Evolutionary conservation across 2,329 filamentous ascomycete genomes (phyloP).

Genomic region (Pyricularia sp.): DNA sequence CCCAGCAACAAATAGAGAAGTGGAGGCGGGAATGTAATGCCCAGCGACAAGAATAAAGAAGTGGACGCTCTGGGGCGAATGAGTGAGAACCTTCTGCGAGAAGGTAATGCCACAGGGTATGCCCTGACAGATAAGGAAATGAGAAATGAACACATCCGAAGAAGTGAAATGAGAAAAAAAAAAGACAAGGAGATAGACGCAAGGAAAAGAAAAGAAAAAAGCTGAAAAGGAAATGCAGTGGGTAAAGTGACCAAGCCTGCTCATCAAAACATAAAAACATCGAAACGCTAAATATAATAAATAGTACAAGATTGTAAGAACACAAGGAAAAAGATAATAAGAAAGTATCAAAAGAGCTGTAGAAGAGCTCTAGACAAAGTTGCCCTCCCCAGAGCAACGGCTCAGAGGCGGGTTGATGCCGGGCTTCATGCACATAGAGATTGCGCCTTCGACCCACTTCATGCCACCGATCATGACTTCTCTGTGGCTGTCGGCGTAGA

Average conservation of each 20-base stretch:
- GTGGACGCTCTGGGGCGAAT: too few relatives aligned
- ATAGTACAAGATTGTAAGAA: background rate
- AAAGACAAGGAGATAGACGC: too few relatives aligned
- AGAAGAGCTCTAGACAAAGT: background rate
- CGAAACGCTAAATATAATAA: background rate
- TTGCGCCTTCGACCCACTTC: slow-evolving; percentile 4
- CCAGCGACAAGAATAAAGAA: too few relatives aligned
- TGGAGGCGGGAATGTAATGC: too few relatives aligned
- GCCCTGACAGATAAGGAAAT: too few relatives aligned
- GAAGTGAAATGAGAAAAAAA: too few relatives aligned
- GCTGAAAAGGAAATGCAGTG: background rate
- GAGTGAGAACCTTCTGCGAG: too few relatives aligned
- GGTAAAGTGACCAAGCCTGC: background rate
- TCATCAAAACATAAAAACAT: background rate
- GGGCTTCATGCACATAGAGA: slow-evolving; percentile 6
- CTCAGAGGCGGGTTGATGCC: background rate
- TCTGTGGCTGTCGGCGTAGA: slow-evolving; percentile 1
- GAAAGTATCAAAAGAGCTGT: background rate
- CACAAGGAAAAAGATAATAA: background rate
- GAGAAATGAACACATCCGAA: too few relatives aligned
- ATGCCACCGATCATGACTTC: slow-evolving; percentile 1
- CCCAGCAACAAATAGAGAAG: too few relatives aligned
- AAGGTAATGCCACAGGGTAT: too few relatives aligned
- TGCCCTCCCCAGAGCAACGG: slow-evolving; percentile 4
- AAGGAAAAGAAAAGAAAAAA: too few relatives aligned